Conservation (phyloP, 208 protist species). For the Leishmania turanica region DNA sequence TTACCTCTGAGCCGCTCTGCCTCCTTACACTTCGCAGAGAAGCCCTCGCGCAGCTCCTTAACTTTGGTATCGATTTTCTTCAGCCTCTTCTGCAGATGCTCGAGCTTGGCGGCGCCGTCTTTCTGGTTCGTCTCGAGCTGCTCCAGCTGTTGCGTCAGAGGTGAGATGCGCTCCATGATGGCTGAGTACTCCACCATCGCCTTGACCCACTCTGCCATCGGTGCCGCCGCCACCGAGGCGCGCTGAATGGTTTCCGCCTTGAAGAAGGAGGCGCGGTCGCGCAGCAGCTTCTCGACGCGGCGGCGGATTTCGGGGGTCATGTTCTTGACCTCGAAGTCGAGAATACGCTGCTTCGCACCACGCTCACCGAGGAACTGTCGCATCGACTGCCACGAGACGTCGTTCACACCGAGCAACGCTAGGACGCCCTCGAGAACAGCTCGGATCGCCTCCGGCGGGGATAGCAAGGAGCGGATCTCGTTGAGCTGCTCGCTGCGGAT, state of each 20-base stretch:
- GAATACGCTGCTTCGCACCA: slow-evolving; percentile 95
- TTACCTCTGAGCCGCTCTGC: slow-evolving; percentile 88
- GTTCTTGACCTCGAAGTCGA: slow-evolving; percentile 96
- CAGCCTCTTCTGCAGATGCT: slow-evolving; percentile 77
- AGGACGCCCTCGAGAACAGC: slow-evolving; percentile 98
- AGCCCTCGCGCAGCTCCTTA: slow-evolving; percentile 80
- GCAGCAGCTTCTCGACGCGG: slow-evolving; percentile 88
- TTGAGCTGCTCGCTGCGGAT: slow-evolving; percentile 95
- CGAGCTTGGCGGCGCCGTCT: slow-evolving; percentile 79
- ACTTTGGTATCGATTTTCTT: slow-evolving; percentile 90
- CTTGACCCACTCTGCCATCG: slow-evolving; percentile 97
- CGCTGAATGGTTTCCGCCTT: slow-evolving; percentile 92
- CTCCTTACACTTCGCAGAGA: slow-evolving; percentile 93
- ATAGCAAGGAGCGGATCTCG: slow-evolving; percentile 95
- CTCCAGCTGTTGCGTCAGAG: slow-evolving; percentile 86
- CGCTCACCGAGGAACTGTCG: slow-evolving; percentile 94
- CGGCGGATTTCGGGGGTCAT: slow-evolving; percentile 84
- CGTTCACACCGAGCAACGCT: slow-evolving; percentile 93
- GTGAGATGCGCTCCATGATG: slow-evolving; percentile 93
- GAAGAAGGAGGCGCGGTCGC: slow-evolving; percentile 91
- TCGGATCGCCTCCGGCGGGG: slow-evolving; percentile 94
- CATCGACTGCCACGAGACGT: slow-evolving; percentile 97
- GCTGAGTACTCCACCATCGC: slow-evolving; percentile 96
- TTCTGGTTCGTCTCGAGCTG: slow-evolving; percentile 80
- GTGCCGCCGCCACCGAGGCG: slow-evolving; percentile 93